Conservation (phyloP, 176 grass and related monocot genomes). For the Saccharum officinarum region DNA sequence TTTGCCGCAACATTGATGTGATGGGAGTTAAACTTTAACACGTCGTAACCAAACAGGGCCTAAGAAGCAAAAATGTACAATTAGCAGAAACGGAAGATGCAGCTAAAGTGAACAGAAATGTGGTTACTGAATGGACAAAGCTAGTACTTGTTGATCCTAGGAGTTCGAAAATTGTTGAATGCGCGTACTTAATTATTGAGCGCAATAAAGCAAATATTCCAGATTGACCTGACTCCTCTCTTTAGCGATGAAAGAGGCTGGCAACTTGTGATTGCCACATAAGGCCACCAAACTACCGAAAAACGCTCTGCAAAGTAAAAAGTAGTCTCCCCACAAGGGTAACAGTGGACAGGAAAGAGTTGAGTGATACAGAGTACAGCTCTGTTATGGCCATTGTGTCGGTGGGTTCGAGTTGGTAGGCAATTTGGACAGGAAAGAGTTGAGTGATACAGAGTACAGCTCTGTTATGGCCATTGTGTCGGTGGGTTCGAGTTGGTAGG, state of each 20-base stretch:
- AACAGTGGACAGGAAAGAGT: not conserved
- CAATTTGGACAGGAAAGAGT: too few species aligned
- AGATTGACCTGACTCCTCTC: conserved; percentile 19
- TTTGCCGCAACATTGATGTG: too few species aligned
- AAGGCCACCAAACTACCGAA: not conserved
- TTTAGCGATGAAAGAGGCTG: conserved; percentile 22
- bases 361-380: too few species aligned
- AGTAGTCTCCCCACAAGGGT: too few species aligned
- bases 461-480: too few species aligned
- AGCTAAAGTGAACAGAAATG: not conserved
- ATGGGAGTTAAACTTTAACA: too few species aligned
- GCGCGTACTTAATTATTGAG: not conserved
- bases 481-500: too few species aligned
- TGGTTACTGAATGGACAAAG: not conserved
- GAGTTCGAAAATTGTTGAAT: not conserved
- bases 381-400: too few species aligned
- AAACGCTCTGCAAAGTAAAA: not conserved
- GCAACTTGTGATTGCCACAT: not conserved
- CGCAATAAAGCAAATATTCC: not conserved
- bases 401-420: too few species aligned
- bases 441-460: too few species aligned
- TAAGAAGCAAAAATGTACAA: not conserved
- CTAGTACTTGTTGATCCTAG: not conserved
- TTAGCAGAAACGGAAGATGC: not conserved
- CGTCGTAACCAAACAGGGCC: too few species aligned